Conservation (phyloP, 176 grass and related monocot species). For the Aegilops speltoides region DNA sequence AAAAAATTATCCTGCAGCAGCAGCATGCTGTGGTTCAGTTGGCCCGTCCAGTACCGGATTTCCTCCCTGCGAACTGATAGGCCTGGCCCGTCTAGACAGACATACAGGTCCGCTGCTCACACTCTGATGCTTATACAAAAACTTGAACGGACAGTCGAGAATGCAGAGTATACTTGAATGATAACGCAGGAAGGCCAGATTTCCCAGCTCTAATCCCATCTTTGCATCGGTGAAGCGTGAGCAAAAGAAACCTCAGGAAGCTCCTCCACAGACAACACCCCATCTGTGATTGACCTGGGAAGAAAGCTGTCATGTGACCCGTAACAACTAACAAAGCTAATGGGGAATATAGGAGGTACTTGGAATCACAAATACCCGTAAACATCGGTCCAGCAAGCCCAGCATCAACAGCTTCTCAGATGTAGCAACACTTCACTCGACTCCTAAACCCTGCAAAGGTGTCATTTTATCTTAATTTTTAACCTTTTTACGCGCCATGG, state of each 20-base stretch:
- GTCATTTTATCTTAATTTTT: conserved; percentile 21
- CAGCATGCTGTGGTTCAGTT: no score
- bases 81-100: no score
- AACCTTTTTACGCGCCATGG: not conserved
- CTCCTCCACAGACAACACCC: conserved; percentile 53
- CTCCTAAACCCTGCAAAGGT: conserved; percentile 71
- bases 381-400: conserved; percentile 64
- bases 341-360: not conserved
- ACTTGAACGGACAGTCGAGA: no score
- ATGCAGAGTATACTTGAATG: no score
- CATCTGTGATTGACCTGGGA: not conserved
- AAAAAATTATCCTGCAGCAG: no score
- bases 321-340: not conserved
- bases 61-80: no score
- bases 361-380: conserved; percentile 37
- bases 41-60: no score
- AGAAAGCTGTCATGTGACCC: conserved; percentile 12
- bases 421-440: conserved; percentile 43
- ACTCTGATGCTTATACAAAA: no score
- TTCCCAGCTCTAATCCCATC: conserved; percentile 30
- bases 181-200: no score
- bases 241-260: conserved; percentile 53
- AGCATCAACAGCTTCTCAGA: conserved; percentile 74
- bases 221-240: conserved; percentile 45
- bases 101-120: no score